Conservation (phyloP, 225 moss, liverwort and hornwort species). For the Bryoerythrophyllum caledonicum region DNA sequence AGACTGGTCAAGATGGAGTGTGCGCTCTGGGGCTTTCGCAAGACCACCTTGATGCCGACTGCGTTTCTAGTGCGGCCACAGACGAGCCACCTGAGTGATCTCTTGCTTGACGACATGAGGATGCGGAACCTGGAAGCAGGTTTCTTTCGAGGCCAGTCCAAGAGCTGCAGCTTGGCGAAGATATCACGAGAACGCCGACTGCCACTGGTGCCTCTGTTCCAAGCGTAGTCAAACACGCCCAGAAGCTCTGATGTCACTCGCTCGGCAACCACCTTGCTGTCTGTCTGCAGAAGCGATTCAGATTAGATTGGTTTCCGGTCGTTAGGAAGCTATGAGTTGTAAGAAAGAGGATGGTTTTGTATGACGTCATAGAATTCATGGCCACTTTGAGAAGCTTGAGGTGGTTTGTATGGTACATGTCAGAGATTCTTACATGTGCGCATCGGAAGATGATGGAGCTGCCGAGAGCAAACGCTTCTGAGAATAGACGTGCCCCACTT, state of each 20-base stretch:
- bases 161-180: constrained; percentile 56
- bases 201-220: constrained; percentile 65
- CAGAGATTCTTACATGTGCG: constrained; percentile 44
- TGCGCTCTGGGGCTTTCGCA: constrained; percentile 44
- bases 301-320: no score
- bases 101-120: background rate
- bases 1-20: background rate
- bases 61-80: constrained; percentile 12
- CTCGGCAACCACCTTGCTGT: constrained; percentile 71
- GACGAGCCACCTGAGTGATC: background rate
- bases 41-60: constrained; percentile 63
- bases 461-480: constrained; percentile 71
- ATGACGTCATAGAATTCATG: no score
- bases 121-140: constrained; percentile 16
- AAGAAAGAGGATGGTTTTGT: no score
- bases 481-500: constrained; percentile 51
- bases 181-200: constrained; percentile 64
- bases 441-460: constrained; percentile 76
- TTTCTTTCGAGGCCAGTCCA: constrained; percentile 33
- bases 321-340: no score
- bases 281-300: constrained; percentile 40
- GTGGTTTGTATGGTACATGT: no score
- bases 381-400: background rate
- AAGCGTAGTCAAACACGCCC: constrained; percentile 75
- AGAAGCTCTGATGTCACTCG: constrained; percentile 71